Conservation (phyloP, 495 filamentous ascomycete species). For the Aspergillus heteromorphus region DNA sequence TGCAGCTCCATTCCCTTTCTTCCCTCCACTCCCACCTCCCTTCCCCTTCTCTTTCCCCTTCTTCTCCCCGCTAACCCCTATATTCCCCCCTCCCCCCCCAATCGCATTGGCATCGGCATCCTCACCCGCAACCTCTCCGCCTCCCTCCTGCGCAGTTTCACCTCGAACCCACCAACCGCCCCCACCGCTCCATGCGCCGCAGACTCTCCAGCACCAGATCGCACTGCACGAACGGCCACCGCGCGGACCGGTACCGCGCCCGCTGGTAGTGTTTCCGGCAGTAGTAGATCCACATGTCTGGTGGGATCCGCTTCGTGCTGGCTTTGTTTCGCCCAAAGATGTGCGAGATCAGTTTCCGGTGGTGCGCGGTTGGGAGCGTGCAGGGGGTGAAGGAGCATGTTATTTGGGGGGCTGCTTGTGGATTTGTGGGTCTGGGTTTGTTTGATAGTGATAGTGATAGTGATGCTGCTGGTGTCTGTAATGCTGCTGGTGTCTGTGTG, state of each 20-base stretch:
- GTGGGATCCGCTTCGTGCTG: conserved; percentile 62
- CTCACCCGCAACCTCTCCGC: too few relatives aligned
- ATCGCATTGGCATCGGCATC: too few relatives aligned
- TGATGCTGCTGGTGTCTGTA: too few relatives aligned
- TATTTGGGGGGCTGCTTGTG: neutral
- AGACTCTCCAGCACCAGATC: conserved; percentile 56
- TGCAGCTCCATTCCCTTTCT: too few relatives aligned
- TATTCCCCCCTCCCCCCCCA: too few relatives aligned
- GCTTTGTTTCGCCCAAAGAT: conserved; percentile 86
- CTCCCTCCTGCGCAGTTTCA: conserved; percentile 24
- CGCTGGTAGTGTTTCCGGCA: conserved; percentile 89
- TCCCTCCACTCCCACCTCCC: neutral
- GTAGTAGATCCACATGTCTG: conserved; percentile 59
- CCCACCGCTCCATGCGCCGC: conserved; percentile 55
- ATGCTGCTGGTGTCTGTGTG: too few relatives aligned
- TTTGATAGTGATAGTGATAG: too few relatives aligned
- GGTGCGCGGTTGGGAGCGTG: neutral
- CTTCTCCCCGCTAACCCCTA: too few relatives aligned
- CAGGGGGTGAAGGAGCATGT: conserved; percentile 4
- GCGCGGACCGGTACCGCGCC: conserved; percentile 56
- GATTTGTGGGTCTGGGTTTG: too few relatives aligned
- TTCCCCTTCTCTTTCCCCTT: neutral
- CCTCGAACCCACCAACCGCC: conserved; percentile 29
- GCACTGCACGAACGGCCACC: conserved; percentile 56
- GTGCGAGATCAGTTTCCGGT: conserved; percentile 76